A percentile compares a stretch with the other conserved stretches of the same genome.
phyloP scores from a whole-genome alignment of 371 early-diverging fungal species.

The Mortierella sp. region DNA sequence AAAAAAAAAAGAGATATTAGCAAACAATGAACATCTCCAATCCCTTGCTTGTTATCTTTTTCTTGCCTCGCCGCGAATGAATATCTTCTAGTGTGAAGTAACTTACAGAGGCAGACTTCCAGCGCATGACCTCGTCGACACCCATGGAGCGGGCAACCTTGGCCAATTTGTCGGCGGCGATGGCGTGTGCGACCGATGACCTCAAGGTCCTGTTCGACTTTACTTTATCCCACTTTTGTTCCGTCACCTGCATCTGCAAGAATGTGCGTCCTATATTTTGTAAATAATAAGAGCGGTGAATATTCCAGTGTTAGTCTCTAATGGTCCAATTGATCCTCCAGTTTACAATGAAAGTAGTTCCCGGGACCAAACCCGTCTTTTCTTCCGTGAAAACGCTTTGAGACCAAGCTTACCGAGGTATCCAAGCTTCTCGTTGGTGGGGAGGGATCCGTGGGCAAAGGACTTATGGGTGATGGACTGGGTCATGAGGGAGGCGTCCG shows the following conservation, averaged over 20 bases:
- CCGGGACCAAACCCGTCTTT: too few species aligned
- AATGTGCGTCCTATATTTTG: slow-evolving; percentile 47
- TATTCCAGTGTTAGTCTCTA: neutral
- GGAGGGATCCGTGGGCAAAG: slow-evolving; percentile 68
- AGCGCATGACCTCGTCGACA: slow-evolving; percentile 49
- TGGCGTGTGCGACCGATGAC: slow-evolving; percentile 28
- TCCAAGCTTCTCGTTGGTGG: slow-evolving; percentile 77
- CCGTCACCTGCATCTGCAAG: slow-evolving; percentile 51
- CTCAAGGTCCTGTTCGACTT: slow-evolving; percentile 42
- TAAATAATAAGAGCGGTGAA: neutral
- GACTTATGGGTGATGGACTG: slow-evolving; percentile 84
- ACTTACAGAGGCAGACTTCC: slow-evolving; percentile 52
- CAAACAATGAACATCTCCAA: neutral
- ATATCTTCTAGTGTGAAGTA: too few species aligned
- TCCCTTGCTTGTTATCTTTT: neutral
- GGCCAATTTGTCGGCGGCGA: slow-evolving; percentile 34
- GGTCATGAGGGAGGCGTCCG: slow-evolving; percentile 62
- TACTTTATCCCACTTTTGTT: slow-evolving; percentile 53
- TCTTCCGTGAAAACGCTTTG: too few species aligned
- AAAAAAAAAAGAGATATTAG: neutral
- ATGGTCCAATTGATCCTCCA: neutral
- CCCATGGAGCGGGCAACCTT: slow-evolving; percentile 47
- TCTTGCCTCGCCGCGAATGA: too few species aligned
- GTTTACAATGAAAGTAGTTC: too few species aligned
- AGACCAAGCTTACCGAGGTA: slow-evolving; percentile 61